These are phyloP conservation scores for Tolypocladium endophyticum DNA, from an alignment of 2,329 filamentous ascomycete genomes.

Conservation along the genomic window DNA sequence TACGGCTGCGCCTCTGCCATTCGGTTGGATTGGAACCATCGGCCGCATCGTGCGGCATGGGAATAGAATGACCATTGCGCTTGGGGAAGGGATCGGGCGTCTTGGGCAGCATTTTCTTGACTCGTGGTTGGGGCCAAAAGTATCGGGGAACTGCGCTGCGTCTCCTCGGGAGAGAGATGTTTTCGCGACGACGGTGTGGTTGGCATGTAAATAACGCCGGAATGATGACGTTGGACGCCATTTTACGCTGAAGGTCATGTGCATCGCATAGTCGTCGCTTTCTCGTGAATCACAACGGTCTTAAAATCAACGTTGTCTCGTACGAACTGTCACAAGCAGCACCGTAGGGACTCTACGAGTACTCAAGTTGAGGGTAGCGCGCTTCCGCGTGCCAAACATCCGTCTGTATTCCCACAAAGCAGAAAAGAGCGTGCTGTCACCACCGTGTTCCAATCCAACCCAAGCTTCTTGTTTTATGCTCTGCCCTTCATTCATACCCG, in stretches of 20 bases:
- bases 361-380: not conserved
- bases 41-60: not conserved
- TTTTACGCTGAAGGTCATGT: not conserved
- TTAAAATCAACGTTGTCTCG: too few species aligned
- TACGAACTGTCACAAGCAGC: not conserved
- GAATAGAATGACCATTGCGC: not conserved
- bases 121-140: not conserved
- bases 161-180: constrained; percentile 1
- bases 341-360: not conserved
- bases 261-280: not conserved
- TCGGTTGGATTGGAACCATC: not conserved
- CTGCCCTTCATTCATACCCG: not conserved
- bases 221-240: constrained; percentile 5
- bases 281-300: not conserved
- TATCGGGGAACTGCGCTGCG: not conserved
- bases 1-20: not conserved
- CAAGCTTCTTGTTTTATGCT: not conserved
- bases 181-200: not conserved
- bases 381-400: not conserved
- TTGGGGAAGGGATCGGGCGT: not conserved
- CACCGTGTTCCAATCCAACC: not conserved
- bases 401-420: not conserved
- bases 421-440: not conserved
- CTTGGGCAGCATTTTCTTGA: not conserved
- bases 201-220: constrained; percentile 6